Evolutionary conservation across 192 early-diverging fungal genomes (phyloP).

Genomic region (Entophlyctis luteolus): DNA sequence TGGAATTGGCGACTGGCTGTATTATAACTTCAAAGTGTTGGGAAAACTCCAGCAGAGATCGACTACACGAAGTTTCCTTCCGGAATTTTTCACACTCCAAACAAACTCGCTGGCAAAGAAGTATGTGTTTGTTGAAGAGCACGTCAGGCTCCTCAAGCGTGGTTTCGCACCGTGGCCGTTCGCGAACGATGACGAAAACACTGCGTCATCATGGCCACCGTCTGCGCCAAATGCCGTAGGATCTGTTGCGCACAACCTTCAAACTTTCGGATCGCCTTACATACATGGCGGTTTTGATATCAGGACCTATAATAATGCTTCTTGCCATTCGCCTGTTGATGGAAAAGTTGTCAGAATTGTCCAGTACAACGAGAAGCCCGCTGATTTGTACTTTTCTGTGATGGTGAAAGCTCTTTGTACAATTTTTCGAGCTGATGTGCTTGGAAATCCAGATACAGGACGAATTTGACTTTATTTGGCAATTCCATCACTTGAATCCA

Average conservation of each 20-base stretch:
- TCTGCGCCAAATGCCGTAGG: slow-evolving; percentile 1
- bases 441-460: background rate
- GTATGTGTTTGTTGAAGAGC: slow-evolving; percentile 1
- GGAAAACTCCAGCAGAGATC: background rate
- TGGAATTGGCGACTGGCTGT: background rate
- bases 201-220: background rate
- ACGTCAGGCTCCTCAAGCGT: background rate
- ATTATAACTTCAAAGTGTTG: slow-evolving; percentile 17
- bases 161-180: slow-evolving; percentile 5
- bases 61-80: background rate
- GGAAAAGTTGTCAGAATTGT: slow-evolving; percentile 16
- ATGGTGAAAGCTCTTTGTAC: background rate
- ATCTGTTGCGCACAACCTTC: background rate
- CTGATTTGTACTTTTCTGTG: slow-evolving; percentile 4
- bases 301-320: slow-evolving; percentile 1
- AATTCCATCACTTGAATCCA: slow-evolving; percentile 16
- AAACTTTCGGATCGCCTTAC: slow-evolving; percentile 4
- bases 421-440: background rate
- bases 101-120: background rate
- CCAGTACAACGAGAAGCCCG: background rate
- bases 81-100: background rate
- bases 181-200: slow-evolving; percentile 2
- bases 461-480: slow-evolving; percentile 20
- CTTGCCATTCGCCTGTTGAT: slow-evolving; percentile 5
- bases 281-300: slow-evolving; percentile 13